phyloP scores from a whole-genome alignment of 306 rosid species.

The Casuarina cunninghamiana region DNA sequence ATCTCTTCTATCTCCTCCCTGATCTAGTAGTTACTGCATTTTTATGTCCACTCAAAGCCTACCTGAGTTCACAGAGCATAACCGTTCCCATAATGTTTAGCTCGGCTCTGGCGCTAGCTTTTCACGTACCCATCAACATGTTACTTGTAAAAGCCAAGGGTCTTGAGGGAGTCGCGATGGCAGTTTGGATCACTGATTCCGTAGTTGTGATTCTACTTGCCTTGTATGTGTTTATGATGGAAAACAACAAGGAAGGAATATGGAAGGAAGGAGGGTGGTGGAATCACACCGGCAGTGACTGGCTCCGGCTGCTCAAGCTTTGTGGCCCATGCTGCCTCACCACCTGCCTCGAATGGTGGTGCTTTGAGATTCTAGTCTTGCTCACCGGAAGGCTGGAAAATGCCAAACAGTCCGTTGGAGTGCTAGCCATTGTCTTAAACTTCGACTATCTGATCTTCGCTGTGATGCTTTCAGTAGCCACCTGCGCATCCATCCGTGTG shows the following conservation, averaged over 20 bases:
- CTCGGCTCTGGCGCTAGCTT: conserved; percentile 58
- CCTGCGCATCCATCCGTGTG: conserved; percentile 65
- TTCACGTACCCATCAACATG: conserved; percentile 73
- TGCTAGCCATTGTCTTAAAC: conserved; percentile 61
- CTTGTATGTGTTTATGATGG: conserved; percentile 45
- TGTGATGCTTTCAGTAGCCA: conserved; percentile 67
- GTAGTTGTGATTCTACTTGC: conserved; percentile 55
- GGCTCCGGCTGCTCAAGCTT: conserved; percentile 68
- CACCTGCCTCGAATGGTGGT: conserved; percentile 96
- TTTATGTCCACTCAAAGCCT: conserved; percentile 78
- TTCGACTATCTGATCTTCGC: conserved; percentile 73
- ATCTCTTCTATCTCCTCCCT: conserved; percentile 65
- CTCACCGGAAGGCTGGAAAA: conserved; percentile 70
- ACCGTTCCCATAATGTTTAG: conserved; percentile 78
- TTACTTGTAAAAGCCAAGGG: conserved; percentile 64
- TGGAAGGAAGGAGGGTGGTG: conserved; percentile 82
- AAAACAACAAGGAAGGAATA: conserved; percentile 32
- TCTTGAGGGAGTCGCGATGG: conserved; percentile 69
- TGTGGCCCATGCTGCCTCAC: conserved; percentile 82
- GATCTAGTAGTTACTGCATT: conserved; percentile 63
- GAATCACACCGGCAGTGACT: conserved; percentile 55
- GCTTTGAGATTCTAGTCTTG: conserved; percentile 78
- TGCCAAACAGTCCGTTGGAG: conserved; percentile 59
- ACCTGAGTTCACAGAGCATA: conserved; percentile 66
- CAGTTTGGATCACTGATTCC: conserved; percentile 79